Conservation (phyloP, 306 rosid genomes). For the Casuarina cunninghamiana region DNA sequence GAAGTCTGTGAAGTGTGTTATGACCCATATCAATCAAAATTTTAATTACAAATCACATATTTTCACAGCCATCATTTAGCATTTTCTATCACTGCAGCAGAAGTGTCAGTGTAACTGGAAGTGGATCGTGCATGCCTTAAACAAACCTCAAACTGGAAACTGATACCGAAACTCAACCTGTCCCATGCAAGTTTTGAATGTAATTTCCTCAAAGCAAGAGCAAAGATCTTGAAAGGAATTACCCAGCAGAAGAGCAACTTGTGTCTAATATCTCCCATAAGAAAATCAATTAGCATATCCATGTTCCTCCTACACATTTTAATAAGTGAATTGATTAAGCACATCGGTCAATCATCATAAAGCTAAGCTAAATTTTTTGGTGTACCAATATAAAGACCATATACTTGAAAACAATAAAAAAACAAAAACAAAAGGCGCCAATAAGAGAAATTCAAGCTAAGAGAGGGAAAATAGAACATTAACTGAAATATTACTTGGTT, state of each 20-base stretch:
- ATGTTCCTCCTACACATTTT: slow-evolving; percentile 57
- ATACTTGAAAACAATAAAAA: too few relatives aligned
- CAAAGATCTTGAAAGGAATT: slow-evolving; percentile 22
- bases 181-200: neutral
- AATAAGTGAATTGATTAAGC: neutral
- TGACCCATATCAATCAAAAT: neutral
- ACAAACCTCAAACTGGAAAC: neutral
- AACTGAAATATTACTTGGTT: slow-evolving; percentile 56
- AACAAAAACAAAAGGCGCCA: too few relatives aligned
- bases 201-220: neutral
- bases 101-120: neutral
- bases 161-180: slow-evolving; percentile 6
- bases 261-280: slow-evolving; percentile 49
- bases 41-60: neutral
- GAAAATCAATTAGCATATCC: slow-evolving; percentile 46
- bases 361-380: neutral
- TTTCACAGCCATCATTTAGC: neutral
- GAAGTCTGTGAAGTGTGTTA: too few relatives aligned
- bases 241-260: slow-evolving; percentile 89
- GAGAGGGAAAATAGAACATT: slow-evolving; percentile 21
- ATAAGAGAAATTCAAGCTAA: slow-evolving; percentile 7
- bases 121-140: neutral
- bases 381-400: too few relatives aligned
- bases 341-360: neutral
- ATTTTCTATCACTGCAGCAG: neutral